Conservation (phyloP, 106 monocot genomes). For the Acorus calamus region DNA sequence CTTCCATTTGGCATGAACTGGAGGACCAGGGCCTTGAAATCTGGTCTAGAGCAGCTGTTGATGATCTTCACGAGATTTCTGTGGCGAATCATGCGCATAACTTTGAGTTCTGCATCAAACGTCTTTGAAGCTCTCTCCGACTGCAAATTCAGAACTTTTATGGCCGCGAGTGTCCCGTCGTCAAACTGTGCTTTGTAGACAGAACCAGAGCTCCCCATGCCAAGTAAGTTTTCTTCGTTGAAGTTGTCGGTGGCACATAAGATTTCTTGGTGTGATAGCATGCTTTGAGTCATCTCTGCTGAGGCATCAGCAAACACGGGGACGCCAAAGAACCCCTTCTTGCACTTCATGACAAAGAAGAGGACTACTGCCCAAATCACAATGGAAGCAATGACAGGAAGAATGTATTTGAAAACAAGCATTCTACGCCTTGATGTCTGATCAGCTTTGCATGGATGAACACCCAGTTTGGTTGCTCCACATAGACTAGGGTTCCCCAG, state of each 20-base stretch:
- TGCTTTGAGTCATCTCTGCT: not conserved
- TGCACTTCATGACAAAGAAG: too few relatives aligned
- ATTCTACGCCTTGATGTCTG: not conserved
- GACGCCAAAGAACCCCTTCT: not conserved
- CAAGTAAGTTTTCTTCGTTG: slow-evolving; percentile 17
- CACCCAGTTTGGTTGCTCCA: slow-evolving; percentile 4
- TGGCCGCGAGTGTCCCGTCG: not conserved
- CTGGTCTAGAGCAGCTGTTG: slow-evolving; percentile 12
- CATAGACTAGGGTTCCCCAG: slow-evolving; percentile 17
- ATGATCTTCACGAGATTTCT: slow-evolving; percentile 18
- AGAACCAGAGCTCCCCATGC: slow-evolving; percentile 4
- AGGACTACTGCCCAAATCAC: not conserved
- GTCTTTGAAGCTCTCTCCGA: slow-evolving; percentile 1
- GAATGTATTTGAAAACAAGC: not conserved
- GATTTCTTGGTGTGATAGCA: slow-evolving; percentile 18
- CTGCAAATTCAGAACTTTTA: slow-evolving; percentile 19
- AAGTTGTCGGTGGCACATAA: slow-evolving; percentile 15
- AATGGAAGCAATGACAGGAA: not conserved
- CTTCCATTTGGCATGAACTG: slow-evolving; percentile 21
- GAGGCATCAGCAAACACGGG: not conserved
- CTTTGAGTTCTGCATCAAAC: slow-evolving; percentile 16
- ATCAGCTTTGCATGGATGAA: slow-evolving; percentile 7
- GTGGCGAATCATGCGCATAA: slow-evolving; percentile 12
- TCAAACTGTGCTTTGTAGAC: slow-evolving; percentile 17
- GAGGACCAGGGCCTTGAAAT: slow-evolving; percentile 22